These are phyloP conservation scores for Raffaelea albimanens DNA, from an alignment of 2,329 filamentous ascomycete genomes.

Conservation along the genomic window DNA sequence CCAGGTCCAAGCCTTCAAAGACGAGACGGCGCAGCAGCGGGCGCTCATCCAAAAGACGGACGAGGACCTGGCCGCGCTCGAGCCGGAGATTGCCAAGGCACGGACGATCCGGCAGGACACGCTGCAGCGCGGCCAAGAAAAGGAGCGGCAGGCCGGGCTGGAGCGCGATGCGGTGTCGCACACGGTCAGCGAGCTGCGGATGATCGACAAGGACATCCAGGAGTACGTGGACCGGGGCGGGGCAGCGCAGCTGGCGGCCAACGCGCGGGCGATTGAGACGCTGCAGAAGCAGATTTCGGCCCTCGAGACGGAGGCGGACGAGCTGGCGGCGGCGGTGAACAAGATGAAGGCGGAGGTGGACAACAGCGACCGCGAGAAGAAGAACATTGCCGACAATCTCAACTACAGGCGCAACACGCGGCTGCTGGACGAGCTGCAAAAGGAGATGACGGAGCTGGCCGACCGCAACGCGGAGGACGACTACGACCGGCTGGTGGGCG, in stretches of 20 bases:
- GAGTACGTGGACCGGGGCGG: conserved; percentile 72
- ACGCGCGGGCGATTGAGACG: conserved; percentile 57
- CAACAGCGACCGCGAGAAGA: conserved; percentile 73
- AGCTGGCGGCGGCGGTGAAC: conserved; percentile 63
- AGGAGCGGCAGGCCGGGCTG: conserved; percentile 62
- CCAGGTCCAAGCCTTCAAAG: conserved; percentile 66
- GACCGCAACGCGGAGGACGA: conserved; percentile 74
- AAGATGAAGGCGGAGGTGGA: conserved; percentile 67
- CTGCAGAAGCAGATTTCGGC: conserved; percentile 57
- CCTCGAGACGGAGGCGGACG: conserved; percentile 57
- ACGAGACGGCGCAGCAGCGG: conserved; percentile 58
- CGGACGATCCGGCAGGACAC: conserved; percentile 70
- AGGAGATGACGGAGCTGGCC: conserved; percentile 66
- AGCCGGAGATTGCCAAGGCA: conserved; percentile 66
- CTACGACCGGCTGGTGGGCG: conserved; percentile 60
- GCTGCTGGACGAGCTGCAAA: conserved; percentile 55
- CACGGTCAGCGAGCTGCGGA: conserved; percentile 67
- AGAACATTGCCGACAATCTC: conserved; percentile 82
- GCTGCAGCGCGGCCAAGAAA: conserved; percentile 58
- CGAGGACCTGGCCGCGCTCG: conserved; percentile 61
- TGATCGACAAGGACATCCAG: conserved; percentile 68
- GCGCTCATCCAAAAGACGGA: conserved; percentile 62
- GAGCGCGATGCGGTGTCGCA: conserved; percentile 63
- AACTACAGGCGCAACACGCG: conserved; percentile 69
- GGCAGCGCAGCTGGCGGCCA: conserved; percentile 57